Evolutionary conservation across 805 yeast species (phyloP).

Genomic region (Yarrowia osloensis): DNA sequence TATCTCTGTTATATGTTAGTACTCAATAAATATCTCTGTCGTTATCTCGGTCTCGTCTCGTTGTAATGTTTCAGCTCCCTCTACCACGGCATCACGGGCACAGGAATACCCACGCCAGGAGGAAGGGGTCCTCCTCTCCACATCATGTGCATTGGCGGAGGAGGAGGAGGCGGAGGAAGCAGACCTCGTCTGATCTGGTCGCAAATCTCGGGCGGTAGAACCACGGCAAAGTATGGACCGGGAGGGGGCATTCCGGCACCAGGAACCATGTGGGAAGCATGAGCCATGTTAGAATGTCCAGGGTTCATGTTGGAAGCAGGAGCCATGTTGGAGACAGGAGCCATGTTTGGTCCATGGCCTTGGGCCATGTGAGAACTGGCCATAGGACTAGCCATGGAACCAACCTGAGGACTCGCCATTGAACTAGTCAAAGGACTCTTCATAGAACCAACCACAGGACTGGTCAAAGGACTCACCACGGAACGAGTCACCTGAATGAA

Average conservation of each 20-base stretch:
- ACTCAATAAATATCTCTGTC: not conserved
- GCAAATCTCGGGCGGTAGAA: constrained; percentile 22
- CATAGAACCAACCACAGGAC: no score
- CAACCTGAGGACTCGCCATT: no score
- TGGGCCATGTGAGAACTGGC: no score
- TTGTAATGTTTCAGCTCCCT: no score
- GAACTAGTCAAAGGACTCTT: no score
- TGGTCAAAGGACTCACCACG: no score
- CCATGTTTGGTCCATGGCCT: no score
- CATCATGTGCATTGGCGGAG: constrained; percentile 22
- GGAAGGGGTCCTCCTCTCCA: constrained; percentile 27
- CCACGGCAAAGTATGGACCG: constrained; percentile 11
- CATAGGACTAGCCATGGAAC: no score
- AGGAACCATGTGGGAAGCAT: not conserved
- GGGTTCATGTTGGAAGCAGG: not conserved
- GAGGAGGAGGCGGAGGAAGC: constrained; percentile 28
- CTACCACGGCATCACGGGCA: constrained; percentile 17
- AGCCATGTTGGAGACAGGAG: no score
- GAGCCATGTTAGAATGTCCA: not conserved
- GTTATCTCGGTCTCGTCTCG: not conserved
- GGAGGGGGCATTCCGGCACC: not conserved
- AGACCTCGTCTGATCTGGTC: constrained; percentile 27
- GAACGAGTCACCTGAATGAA: no score
- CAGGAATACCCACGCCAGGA: constrained; percentile 22
- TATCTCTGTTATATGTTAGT: constrained; percentile 1